Evolutionary conservation across 106 monocot genomes (phyloP), one percentile per base, ranked within the genome.

Genomic region (Agapanthus africanus): DNA sequence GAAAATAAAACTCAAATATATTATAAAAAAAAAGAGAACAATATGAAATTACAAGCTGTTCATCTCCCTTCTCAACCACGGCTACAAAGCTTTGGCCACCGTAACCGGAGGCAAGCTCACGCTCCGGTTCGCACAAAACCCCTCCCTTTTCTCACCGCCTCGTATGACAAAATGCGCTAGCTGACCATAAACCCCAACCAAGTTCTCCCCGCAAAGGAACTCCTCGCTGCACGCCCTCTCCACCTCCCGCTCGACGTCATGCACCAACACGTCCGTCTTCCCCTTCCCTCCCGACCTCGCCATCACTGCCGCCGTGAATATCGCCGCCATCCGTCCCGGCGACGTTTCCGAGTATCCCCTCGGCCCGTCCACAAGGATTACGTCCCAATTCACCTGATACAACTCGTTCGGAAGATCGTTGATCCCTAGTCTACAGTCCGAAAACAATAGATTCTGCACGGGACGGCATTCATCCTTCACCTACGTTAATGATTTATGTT

Each of bases 361-460:
- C 35, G 95, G 95, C n/a, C 91, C 95, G 49, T 95, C 95, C 4
- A 95, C 80, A 4, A 95, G 47, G 35, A 95, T 84, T 18, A 91
- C 81, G 66, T 95, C 95, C 95, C 95, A 95, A 0, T 71, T 47
- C n/a, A 88, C 84, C 21, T 86, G 82, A 85, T 95, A 95, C 40
- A 95, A 71, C n/a, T 88, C 76, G 73, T 95, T 88, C 50, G 95
- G 95, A 30, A 95, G 68, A 69, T 91, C 91, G 78, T 88, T 88
- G 42, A 95, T 82, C 41, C 72, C 95, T 11, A 95, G 83, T 26
- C 73, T 54, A 73, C 95, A 95, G 46, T 91, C 91, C n/a, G 91
- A 95, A 76, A 88, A 88, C 26, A 91, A 74, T 3, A 95, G 81
- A 66, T 95, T 85, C 73, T 91, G 91, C 11, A 91, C 81, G 1